Base-by-base conservation (phyloP, 116 monocot genomes). In the Papilionanthe hybrid region DNA sequence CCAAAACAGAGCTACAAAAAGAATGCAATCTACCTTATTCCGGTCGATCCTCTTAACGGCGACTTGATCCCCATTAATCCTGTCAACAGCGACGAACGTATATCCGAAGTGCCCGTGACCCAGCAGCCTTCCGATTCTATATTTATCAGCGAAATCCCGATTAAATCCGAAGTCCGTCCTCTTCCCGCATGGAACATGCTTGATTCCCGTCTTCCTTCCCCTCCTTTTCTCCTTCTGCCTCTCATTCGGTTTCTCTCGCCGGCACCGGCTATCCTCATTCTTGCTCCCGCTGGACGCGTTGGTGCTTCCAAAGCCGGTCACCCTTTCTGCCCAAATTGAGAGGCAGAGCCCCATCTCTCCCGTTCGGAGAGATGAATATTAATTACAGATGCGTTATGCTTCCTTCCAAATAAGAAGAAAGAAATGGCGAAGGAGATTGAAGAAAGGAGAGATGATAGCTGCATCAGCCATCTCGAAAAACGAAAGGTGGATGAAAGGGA, bases 91-190 rank as follows among this genome's bases (percentile, higher is more conserved):
- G 11, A 88, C 83, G 78, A 86, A 96, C 22, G 96, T 96, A 68
- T 92, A 94, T 1, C 96, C 96, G 78, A 96, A 96, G 76, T 94
- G 94, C 7, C 96, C 96, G 60, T 91, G 96, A 3, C 96, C 96
- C 18, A 97, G 83, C 7, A 97, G 84, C 84, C 89, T 94, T 58
- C 96, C 96, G 27, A 90, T 87, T 11, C 81, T 72, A 47, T 92
- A 97, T 81, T 83, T 67, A 81, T 81, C 79, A 1, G 81, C 88
- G 79, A 94, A 97, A 72, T 92, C 85, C 82, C 76, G 90, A 15
- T 74, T 80, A 60, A 92, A 97, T 10, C 96, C 96, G 43, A 97
- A 97, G 78, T 96, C 90, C 42, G 83, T 86, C 85, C 82, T 80
- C 73, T 81, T 85, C 10, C 88, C 88, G 45, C 75, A 86, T 19